These are phyloP conservation scores for Fusarium decemcellulare DNA, from an alignment of 2,329 filamentous ascomycete species.

Conservation along the genomic window DNA sequence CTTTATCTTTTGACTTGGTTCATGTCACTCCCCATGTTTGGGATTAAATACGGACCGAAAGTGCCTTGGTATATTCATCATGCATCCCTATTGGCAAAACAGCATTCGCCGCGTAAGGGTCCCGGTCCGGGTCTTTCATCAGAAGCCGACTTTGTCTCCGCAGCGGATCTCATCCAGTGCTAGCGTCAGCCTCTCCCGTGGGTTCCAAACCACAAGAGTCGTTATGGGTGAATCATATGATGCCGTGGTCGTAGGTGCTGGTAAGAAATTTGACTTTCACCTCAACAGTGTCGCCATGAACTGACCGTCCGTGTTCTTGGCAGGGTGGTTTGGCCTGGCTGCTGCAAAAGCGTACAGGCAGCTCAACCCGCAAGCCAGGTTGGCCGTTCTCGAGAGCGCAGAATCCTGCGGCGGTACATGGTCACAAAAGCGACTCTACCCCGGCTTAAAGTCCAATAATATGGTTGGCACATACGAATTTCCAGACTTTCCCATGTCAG, in stretches of 20 bases:
- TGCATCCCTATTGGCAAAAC: too few species aligned
- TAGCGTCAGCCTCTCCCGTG: not conserved
- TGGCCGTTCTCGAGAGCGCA: slow-evolving; percentile 66
- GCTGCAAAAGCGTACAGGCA: slow-evolving; percentile 67
- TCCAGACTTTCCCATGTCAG: slow-evolving; percentile 73
- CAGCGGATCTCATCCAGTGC: too few species aligned
- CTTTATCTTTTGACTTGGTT: too few species aligned
- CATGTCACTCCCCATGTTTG: too few species aligned
- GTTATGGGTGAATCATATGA: slow-evolving; percentile 38
- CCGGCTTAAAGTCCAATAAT: slow-evolving; percentile 75
- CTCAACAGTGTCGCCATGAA: too few species aligned
- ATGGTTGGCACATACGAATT: slow-evolving; percentile 74
- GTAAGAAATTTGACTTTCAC: slow-evolving; percentile 15
- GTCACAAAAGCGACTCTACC: slow-evolving; percentile 71
- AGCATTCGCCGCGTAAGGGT: too few species aligned
- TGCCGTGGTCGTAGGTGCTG: slow-evolving; percentile 43
- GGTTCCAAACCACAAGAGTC: not conserved
- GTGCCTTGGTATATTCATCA: too few species aligned
- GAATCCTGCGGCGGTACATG: slow-evolving; percentile 72
- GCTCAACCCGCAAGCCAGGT: slow-evolving; percentile 60
- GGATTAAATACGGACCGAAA: too few species aligned
- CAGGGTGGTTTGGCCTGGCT: slow-evolving; percentile 66
- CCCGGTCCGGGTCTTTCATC: too few species aligned
- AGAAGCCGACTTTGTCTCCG: too few species aligned
- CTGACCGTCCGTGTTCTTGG: not conserved